Base-by-base conservation (phyloP, 1,139 yeast genomes). In the Casaregolazyma suthepensis region DNA sequence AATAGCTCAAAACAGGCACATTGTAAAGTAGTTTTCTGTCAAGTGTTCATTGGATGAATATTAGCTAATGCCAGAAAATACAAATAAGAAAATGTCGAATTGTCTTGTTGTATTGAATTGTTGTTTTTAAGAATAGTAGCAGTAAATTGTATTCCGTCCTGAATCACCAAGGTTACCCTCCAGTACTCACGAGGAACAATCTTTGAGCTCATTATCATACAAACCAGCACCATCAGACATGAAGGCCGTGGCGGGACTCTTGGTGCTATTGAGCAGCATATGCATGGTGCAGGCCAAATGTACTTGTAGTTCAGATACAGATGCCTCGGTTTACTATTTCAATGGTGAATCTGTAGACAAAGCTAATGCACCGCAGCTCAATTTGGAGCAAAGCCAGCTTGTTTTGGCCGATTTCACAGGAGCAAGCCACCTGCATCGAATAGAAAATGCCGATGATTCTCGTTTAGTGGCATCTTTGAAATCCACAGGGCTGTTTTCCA, bases 401-500 rank as follows among this genome's bases (percentile, higher is more conserved):
- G 63, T 63, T 35, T 54, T 64, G 29, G 63, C 66, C 3, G 66
- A 64, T 51, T 55, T 61, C 40, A 61, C 57, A 15, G 66, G 66
- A 5, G 56, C 63, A 19, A 49, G 59, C 26, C 53, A 56, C 15
- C 48, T 58, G 43, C 59, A 62, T 54, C 37, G 55, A 7, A 48
- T 58, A 31, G 37, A 52, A 29, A 53, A 51, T 44, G 56, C 56
- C 20, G 48, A 58, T 19, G 64, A 51, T 22, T 50, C 54, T 9
- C 46, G 55, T 10, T 10, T 57, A 19, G 52, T 57, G 22, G 48
- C 45, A 45, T 45, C 54, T 1, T 31, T 58, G 44, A 46, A 46
- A 15, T 54, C 51, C 40, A 52, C 51, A n/a, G 46, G 50, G 9
- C 31, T 52, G 46, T 29, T 57, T 19, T 53, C 55, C 18, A 43